These are phyloP conservation scores for Cordyceps cicadae DNA, from an alignment of 2,329 filamentous ascomycete genomes.

Conservation along the genomic window DNA sequence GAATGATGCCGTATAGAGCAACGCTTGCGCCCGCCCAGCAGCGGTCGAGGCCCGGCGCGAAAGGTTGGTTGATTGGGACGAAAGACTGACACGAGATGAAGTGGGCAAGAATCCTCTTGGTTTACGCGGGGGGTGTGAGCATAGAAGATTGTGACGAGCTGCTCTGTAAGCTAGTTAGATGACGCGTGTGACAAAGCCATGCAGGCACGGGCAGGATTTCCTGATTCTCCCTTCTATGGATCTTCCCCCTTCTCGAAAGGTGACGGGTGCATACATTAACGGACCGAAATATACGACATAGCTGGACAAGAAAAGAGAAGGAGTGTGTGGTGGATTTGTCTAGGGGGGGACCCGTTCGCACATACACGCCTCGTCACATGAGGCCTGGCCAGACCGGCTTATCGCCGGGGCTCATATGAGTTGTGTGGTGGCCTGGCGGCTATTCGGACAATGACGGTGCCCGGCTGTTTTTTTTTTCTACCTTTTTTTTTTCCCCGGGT, in stretches of 20 bases:
- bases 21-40: neutral
- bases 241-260: neutral
- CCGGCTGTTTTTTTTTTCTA: too few relatives aligned
- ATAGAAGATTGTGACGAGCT: neutral
- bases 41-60: neutral
- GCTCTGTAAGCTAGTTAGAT: neutral
- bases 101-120: neutral
- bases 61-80: too few relatives aligned
- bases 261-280: neutral
- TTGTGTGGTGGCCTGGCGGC: neutral
- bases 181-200: neutral
- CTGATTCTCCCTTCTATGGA: neutral
- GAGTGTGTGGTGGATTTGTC: too few relatives aligned
- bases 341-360: neutral
- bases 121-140: neutral
- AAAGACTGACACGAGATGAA: neutral
- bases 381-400: neutral
- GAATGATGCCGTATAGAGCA: conserved; percentile 4
- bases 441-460: neutral
- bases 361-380: conserved; percentile 4
- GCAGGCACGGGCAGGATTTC: neutral
- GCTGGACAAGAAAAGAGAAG: neutral
- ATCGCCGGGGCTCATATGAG: neutral
- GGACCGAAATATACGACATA: neutral
- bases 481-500: neutral